Evolutionary conservation across 768 basidiomycete genomes (phyloP).

Genomic region (Hebeloma cylindrosporum): DNA sequence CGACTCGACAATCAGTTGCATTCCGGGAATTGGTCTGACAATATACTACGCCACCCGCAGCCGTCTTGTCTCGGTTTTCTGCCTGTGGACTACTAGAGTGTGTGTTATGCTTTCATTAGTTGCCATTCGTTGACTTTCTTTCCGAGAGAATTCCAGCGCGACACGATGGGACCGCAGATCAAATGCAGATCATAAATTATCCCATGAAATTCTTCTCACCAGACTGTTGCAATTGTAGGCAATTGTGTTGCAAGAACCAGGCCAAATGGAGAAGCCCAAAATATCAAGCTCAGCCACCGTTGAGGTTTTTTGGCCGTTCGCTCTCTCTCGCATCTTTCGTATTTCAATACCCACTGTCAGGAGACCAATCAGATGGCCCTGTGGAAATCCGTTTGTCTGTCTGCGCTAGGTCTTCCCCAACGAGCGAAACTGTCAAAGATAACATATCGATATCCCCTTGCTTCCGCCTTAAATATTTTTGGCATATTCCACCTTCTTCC

Average conservation of each 20-base stretch:
- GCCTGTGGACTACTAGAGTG: too few species aligned
- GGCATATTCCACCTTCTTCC: conserved; percentile 5
- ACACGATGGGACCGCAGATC: too few species aligned
- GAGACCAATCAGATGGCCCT: conserved; percentile 16
- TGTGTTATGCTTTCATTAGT: too few species aligned
- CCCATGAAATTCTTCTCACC: too few species aligned
- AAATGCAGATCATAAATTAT: too few species aligned
- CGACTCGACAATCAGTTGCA: too few species aligned
- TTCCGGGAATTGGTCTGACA: too few species aligned
- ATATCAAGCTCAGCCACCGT: conserved; percentile 15
- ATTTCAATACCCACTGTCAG: conserved; percentile 22
- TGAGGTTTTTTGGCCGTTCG: conserved; percentile 47
- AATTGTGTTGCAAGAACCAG: neutral
- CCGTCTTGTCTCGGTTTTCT: too few species aligned
- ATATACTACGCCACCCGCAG: too few species aligned
- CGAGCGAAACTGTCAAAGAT: conserved; percentile 8
- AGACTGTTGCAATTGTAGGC: neutral
- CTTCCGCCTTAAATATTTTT: conserved; percentile 9
- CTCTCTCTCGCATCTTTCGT: conserved; percentile 11
- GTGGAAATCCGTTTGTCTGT: conserved; percentile 18
- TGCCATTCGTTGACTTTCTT: too few species aligned
- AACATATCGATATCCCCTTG: conserved; percentile 11
- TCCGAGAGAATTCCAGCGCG: too few species aligned
- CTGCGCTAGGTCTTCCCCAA: conserved; percentile 4
- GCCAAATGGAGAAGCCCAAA: conserved; percentile 19